A percentile compares a stretch with the other conserved stretches of the same genome.
Evolutionary conservation across 371 early-diverging fungal genomes (phyloP).

Genomic region (Enterospora canceri): DNA sequence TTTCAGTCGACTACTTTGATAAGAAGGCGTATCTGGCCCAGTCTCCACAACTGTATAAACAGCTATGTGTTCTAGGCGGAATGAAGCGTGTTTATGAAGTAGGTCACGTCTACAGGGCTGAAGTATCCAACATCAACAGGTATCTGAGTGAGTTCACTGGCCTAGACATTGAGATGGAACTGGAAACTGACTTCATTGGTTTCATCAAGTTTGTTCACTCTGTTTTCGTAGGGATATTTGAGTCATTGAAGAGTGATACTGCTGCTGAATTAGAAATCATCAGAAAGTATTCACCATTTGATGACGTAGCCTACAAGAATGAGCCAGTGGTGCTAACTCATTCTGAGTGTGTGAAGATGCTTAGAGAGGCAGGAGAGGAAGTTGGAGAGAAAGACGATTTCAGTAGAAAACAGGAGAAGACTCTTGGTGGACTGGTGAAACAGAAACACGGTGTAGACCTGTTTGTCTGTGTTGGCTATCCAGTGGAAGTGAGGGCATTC

Average conservation of each 20-base stretch:
- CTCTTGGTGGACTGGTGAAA: conserved; percentile 77
- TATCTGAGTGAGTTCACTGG: conserved; percentile 99
- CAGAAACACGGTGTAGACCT: conserved; percentile 90
- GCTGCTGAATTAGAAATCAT: conserved; percentile 71
- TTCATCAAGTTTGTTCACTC: conserved; percentile 75
- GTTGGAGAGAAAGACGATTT: conserved; percentile 64
- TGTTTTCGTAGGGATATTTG: conserved; percentile 76
- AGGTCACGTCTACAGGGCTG: conserved; percentile 97
- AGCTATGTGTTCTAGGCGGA: conserved; percentile 93
- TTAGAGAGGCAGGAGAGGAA: conserved; percentile 73
- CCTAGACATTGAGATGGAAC: conserved; percentile 97
- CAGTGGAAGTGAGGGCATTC: conserved; percentile 82
- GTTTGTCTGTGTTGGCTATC: conserved; percentile 97
- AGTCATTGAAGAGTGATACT: conserved; percentile 68
- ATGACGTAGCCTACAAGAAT: conserved; percentile 70
- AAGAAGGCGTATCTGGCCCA: conserved; percentile 83
- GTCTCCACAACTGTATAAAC: conserved; percentile 97
- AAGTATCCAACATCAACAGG: conserved; percentile 89
- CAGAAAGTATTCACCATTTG: conserved; percentile 75
- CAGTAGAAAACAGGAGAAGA: conserved; percentile 75
- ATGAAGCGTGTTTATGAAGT: conserved; percentile 95
- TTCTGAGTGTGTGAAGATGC: conserved; percentile 74
- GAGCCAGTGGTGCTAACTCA: conserved; percentile 74
- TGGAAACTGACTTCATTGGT: conserved; percentile 90
- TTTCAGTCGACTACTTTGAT: conserved; percentile 89